Evolutionary conservation across 768 basidiomycete species (phyloP), one percentile per base, ranked within the genome.

Genomic region (Phlebiopsis gigantea): DNA sequence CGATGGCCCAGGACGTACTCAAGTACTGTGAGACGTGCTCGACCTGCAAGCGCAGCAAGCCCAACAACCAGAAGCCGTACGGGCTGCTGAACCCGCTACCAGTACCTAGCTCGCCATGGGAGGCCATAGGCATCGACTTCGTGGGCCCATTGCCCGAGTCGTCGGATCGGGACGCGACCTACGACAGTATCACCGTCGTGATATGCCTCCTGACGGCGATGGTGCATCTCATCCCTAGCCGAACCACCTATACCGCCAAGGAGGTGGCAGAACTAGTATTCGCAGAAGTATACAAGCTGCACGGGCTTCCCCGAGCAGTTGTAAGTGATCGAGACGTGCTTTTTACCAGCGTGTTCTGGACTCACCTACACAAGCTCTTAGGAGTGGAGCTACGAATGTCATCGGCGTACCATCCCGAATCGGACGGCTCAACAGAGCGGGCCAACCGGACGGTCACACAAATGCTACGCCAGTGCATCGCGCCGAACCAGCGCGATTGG

Each of bases 321-420:
- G 64, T 80, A 0, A 73, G 70, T 15, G 76, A 79, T 53, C 59
- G 75, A 0, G 76, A 78, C 53, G 58, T 69, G 0, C 59, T 75
- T 4, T 80, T 79, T 61, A 79, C 75, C 0, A 73, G 74, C n/a
- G 53, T 44, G 0, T 79, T 79, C 57, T 79, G 77, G 79, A 47
- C 53, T 8, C 63, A 67, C 7, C 59, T 79, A 0, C 63, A 75
- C 56, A 44, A 58, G 41, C 62, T 64, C 6, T 52, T 73, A 0
- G 69, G 70, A 0, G 63, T 65, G 0, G 65, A 71, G 14, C 62
- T 75, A 0, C 47, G 62, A 1, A 69, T 78, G 69, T 75, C 72
- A 0, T 12, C 12, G 5, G n/a, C 29, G 3, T 49, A 28, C 15
- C 48, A 30, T 5, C 48, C 48, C 4, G 25, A 34, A n/a, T 30